Evolutionary conservation across 139 green algal species (phyloP), one percentile per base, ranked within the genome.

Genomic region (Yamagishiella unicocca): DNA sequence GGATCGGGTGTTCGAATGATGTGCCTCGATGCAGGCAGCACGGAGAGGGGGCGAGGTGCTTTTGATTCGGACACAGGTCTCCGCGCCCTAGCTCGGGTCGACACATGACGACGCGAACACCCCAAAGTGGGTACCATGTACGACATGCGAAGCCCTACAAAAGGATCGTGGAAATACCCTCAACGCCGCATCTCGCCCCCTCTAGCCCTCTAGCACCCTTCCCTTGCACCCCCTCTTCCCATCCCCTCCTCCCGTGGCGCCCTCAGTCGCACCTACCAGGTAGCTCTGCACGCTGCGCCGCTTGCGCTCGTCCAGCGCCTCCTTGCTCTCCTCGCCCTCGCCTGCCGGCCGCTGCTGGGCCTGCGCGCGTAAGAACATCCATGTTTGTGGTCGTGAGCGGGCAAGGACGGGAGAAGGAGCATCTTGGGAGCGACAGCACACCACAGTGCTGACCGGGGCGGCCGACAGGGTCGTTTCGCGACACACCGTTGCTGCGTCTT

Each of bases 261-360:
- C 58, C 58, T n/a, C 14, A 67, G 22, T 9, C 19, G 5, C 17
- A 53, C 76, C 25, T 31, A 87, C 82, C 82, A 87, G 27, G 21
- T 73, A 72, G 42, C 14, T 53, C 35, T 87, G 50, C 3, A 87
- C 24, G 35, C 4, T 42, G 29, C 67, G 66, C 33, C 67, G 82
- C 53, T 87, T 87, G 35, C 82, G 82, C 67, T 53, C 46, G 35
- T 81, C 67, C 35, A 87, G 64, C 21, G 21, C 40, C 42, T 75
- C 45, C 45, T 37, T 37, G 46, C 50, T 58, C 43, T 64, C 61
- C 10, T 84, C 77, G 0, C 14, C 17, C 25, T 33, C 70, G 24
- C 58, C 58, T 10, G 27, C 58, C 58, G 50, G n/a, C n/a, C n/a
- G n/a, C n/a, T n/a, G n/a, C n/a, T n/a, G n/a, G n/a, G n/a, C n/a